Percentiles rank a stretch among this genome's conserved stretches.
phyloP scores from a whole-genome alignment of 1,284 basidiomycete genomes.

The Pyrrhoderma noxium region DNA sequence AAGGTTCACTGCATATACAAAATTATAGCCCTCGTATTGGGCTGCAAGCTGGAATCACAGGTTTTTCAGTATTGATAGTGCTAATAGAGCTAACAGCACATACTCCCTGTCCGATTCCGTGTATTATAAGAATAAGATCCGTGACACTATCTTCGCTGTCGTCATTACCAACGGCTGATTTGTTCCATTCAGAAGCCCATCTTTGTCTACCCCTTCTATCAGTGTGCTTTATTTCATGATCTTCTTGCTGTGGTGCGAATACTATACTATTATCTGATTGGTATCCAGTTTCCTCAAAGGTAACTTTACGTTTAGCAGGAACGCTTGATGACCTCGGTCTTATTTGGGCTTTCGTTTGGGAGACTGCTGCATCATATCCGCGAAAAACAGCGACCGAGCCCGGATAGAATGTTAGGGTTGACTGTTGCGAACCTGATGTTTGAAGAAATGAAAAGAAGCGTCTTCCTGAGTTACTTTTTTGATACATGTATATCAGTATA shows the following conservation, averaged over 20 bases:
- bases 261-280: constrained; percentile 4
- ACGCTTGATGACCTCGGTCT: constrained; percentile 9
- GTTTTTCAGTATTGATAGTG: neutral
- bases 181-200: neutral
- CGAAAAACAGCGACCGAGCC: constrained; percentile 32
- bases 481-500: neutral
- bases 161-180: constrained; percentile 15
- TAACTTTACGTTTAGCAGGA: constrained; percentile 11
- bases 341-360: constrained; percentile 1
- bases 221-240: constrained; percentile 6
- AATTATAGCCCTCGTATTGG: constrained; percentile 39
- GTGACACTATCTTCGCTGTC: constrained; percentile 31
- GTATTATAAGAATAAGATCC: constrained; percentile 38
- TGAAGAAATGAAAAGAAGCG: constrained; percentile 14
- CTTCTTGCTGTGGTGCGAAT: neutral
- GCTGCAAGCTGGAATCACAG: constrained; percentile 29
- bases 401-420: constrained; percentile 12
- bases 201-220: constrained; percentile 1
- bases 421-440: constrained; percentile 5
- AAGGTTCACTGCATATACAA: constrained; percentile 41
- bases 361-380: constrained; percentile 32
- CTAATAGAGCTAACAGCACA: constrained; percentile 6
- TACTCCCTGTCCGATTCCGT: constrained; percentile 36
- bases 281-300: constrained; percentile 7
- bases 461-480: constrained; percentile 10